Base-by-base conservation (phyloP, 2,329 filamentous ascomycete species). In the Fusarium xylarioides region DNA sequence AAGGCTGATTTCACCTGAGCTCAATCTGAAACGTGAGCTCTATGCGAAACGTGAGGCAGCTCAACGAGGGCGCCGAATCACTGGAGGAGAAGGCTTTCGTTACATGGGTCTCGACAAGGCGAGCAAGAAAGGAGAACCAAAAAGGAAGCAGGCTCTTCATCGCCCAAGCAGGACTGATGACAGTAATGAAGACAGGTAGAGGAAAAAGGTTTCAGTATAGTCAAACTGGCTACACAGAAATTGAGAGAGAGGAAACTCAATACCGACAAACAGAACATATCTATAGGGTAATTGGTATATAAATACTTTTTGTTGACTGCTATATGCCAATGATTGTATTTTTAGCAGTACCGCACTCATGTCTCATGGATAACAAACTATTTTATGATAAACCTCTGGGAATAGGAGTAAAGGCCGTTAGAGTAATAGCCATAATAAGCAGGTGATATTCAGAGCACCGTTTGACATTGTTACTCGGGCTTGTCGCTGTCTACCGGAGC, bases 371-470 rank as follows among this genome's bases (percentile, higher is more conserved):
- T 14, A 14, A 21, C 19, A 40, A n/a, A 5, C 11, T 1, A 40
- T 5, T 16, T 3, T 23, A 23, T 7, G 15, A 2, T 42, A 11
- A 5, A 11, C 8, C 0, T 23, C 3, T 11, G 5, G 16, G n/a
- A 43, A 43, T 3, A 43, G 10, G 15, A 11, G 9, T 11, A 11
- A 43, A 4, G 15, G 16, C 14, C 16, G 14, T 7, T 10, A 10
- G 8, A 23, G n/a, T 0, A 23, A 23, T 1, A 23, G 9, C 3
- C 14, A 0, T 16, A 4, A 11, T n/a, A n/a, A n/a, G n/a, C n/a
- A n/a, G n/a, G n/a, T n/a, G n/a, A n/a, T n/a, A n/a, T n/a, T n/a
- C n/a, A n/a, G n/a, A n/a, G n/a, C n/a, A n/a, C n/a, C n/a, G n/a
- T n/a, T n/a, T n/a, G n/a, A n/a, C n/a, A n/a, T n/a, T n/a, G n/a